Evolutionary conservation across 2,329 filamentous ascomycete species (phyloP), one percentile per base, ranked within the genome.

Genomic region (Xylaria sp.): DNA sequence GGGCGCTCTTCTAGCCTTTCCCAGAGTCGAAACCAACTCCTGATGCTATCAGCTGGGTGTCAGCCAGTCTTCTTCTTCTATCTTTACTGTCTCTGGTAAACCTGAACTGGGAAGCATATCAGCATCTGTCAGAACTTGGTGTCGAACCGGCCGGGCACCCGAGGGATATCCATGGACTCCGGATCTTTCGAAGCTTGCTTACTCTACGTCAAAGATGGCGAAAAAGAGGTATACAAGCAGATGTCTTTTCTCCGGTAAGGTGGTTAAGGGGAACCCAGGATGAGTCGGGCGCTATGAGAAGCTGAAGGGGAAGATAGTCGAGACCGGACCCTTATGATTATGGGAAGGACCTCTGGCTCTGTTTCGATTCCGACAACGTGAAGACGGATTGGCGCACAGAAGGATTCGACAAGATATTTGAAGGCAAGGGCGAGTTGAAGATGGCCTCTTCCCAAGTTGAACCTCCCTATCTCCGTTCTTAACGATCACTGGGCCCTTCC

Each of bases 11-110:
- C 23, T 50, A 52, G 47, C 49, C 34, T 52, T 51, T 42, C 18
- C 49, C 23, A 53, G 37, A 52, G 18, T 60, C n/a, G 42, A n/a
- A 51, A 54, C 19, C 18, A 54, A 44, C 46, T 53, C 58, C 52
- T 37, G 50, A 54, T 10, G 51, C 47, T 58, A 55, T 47, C 35
- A 44, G n/a, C 23, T n/a, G 19, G 18, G 39, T 23, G 30, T 55
- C 48, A 46, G 42, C 13, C 13, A 11, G 18, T 13, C 19, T n/a
- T 23, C 23, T 30, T 34, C 39, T 6, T 46, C 13, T 46, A n/a
- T 46, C 37, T 42, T 10, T 46, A 6, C 42, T 46, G 9, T 46
- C 42, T 16, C 37, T 47, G 16, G 42, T 16, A 23, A 50, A 48
- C 54, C 55, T 53, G 30, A 48, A 48, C 16, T 51, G 2, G 30